A percentile compares a stretch with the other conserved stretches of the same genome.
phyloP scores from a whole-genome alignment of 169 alveolate genomes.

The Neospora caninum region DNA sequence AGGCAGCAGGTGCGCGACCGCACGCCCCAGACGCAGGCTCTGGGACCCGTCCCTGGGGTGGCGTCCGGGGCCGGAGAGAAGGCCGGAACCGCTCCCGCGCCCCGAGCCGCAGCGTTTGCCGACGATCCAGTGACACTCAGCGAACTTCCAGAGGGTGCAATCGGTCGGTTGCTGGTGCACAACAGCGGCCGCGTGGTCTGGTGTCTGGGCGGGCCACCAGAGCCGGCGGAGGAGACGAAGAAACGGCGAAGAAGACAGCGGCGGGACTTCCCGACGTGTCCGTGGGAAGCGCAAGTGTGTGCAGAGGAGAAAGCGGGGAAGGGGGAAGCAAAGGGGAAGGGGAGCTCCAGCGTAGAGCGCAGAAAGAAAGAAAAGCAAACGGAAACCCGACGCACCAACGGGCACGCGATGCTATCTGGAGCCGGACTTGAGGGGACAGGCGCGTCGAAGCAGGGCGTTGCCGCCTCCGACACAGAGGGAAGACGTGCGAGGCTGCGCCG shows the following conservation, averaged over 20 bases:
- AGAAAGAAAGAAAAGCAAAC: too few species aligned
- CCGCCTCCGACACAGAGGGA: too few species aligned
- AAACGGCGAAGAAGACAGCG: not conserved
- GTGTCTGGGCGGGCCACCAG: not conserved
- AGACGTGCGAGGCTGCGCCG: not conserved
- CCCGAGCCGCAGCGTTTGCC: not conserved
- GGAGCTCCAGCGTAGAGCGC: not conserved
- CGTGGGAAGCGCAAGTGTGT: not conserved
- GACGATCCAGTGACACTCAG: not conserved
- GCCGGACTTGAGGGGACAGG: too few species aligned
- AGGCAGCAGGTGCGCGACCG: not conserved
- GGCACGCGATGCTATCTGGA: too few species aligned
- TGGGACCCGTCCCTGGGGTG: not conserved
- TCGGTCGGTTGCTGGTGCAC: not conserved
- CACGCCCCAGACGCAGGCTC: not conserved
- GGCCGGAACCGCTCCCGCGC: too few species aligned
- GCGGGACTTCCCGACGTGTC: not conserved
- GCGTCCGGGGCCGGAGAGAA: not conserved
- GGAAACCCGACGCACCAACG: too few species aligned
- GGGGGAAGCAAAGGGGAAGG: not conserved
- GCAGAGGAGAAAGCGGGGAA: not conserved
- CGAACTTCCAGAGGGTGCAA: not conserved
- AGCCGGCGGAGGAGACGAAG: not conserved
- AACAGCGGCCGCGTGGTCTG: not conserved
- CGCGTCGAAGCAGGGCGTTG: too few species aligned